phyloP scores from a whole-genome alignment of 2,329 filamentous ascomycete genomes.

The Talaromyces funiculosus region DNA sequence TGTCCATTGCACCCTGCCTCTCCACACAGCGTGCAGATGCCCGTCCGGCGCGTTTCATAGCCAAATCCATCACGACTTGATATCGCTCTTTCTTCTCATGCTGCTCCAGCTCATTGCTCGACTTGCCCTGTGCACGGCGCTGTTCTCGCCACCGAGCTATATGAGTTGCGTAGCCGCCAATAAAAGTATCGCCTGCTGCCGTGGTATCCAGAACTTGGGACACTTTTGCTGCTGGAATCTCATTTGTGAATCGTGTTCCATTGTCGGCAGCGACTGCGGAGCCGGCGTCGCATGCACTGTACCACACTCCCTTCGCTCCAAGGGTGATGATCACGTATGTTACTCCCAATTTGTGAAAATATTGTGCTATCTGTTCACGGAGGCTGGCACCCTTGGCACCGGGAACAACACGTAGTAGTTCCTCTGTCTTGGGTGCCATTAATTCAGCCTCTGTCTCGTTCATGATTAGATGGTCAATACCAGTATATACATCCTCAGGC shows the following conservation, averaged over 20 bases:
- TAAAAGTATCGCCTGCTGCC: slow-evolving; percentile 89
- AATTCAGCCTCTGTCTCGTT: slow-evolving; percentile 86
- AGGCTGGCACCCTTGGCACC: slow-evolving; percentile 38
- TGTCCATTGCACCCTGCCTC: slow-evolving; percentile 42
- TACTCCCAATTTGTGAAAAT: slow-evolving; percentile 66
- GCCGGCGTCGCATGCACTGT: slow-evolving; percentile 50
- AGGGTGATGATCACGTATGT: slow-evolving; percentile 76
- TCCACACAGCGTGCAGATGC: slow-evolving; percentile 44
- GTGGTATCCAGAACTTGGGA: slow-evolving; percentile 80
- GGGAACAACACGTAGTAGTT: slow-evolving; percentile 24
- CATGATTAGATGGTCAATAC: slow-evolving; percentile 72
- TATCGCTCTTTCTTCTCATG: slow-evolving; percentile 33
- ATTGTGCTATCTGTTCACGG: slow-evolving; percentile 50
- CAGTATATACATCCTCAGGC: slow-evolving; percentile 59
- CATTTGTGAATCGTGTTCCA: slow-evolving; percentile 26
- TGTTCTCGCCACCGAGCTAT: slow-evolving; percentile 51
- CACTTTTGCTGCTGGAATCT: slow-evolving; percentile 61
- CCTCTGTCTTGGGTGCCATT: slow-evolving; percentile 51
- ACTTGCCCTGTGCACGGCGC: slow-evolving; percentile 45
- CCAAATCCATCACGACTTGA: slow-evolving; percentile 42
- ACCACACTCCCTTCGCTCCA: slow-evolving; percentile 69
- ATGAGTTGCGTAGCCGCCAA: slow-evolving; percentile 76
- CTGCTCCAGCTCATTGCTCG: slow-evolving; percentile 39
- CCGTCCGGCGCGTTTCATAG: slow-evolving; percentile 37
- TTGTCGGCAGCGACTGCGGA: slow-evolving; percentile 36